Evolutionary conservation across 768 basidiomycete species (phyloP).

Genomic region (Mrakia hoshinonis): DNA sequence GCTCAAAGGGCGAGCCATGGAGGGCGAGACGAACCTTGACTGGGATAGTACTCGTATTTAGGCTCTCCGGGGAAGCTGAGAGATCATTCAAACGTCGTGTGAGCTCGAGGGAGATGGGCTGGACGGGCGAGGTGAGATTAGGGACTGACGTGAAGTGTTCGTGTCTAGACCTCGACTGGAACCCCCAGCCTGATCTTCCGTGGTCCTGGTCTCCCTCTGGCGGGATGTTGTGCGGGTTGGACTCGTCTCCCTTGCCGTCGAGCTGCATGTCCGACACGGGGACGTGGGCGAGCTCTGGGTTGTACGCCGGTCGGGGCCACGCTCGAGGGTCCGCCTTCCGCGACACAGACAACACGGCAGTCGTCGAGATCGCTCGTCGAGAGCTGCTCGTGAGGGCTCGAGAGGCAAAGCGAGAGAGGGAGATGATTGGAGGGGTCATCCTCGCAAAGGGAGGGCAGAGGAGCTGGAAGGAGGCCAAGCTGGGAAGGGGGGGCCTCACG

Average conservation of each 20-base stretch:
- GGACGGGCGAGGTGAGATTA: too few species aligned
- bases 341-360: too few species aligned
- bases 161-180: conserved; percentile 5
- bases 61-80: not conserved
- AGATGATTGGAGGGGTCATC: too few species aligned
- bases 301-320: not conserved
- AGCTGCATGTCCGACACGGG: not conserved
- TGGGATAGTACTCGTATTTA: not conserved
- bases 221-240: conserved; percentile 8
- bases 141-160: conserved; percentile 7
- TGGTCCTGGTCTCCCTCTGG: conserved; percentile 15
- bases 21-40: not conserved
- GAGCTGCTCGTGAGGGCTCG: too few species aligned
- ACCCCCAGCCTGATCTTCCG: conserved; percentile 16
- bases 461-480: too few species aligned
- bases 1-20: not conserved
- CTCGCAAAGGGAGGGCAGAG: too few species aligned
- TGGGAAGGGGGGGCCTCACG: too few species aligned
- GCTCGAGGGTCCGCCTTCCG: not conserved
- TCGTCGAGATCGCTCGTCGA: too few species aligned
- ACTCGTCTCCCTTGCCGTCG: not conserved
- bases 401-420: too few species aligned
- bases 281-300: not conserved
- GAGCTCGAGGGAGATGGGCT: too few species aligned
- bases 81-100: too few species aligned